Evolutionary conservation across 2,329 filamentous ascomycete genomes (phyloP), one percentile per base, ranked within the genome.

Genomic region (Colletotrichum australisinense): DNA sequence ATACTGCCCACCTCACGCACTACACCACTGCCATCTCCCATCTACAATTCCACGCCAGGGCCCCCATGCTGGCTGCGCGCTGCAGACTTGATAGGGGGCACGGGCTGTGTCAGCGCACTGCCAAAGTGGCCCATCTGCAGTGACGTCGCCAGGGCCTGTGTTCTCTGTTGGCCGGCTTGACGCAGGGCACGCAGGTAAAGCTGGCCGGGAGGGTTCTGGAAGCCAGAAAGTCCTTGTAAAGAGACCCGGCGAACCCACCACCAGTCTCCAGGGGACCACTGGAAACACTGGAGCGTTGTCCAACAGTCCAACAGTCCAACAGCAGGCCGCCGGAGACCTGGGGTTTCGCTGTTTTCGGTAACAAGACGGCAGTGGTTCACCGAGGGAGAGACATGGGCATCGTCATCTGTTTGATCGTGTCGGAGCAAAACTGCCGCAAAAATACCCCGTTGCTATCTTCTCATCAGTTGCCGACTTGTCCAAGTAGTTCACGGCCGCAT

Each of bases 221-320:
- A 69, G 35, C 49, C 52, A 30, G 35, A 56, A 14, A 42, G n/a
- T 38, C 58, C 52, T 60, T 49, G 35, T 19, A 30, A 32, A 11
- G 12, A 53, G 46, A 46, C 49, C 16, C 19, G 3, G 49, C 19
- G 11, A 68, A 9, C 24, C 67, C 26, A 16, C 38, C 38, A 6
- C 38, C 38, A 42, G 38, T 4, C 11, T 14, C 52, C 24, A 42
- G 52, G 38, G 70, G 55, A 53, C 66, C 66, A 57, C 63, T 56
- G 55, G 63, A 71, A 71, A 71, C 70, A 73, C 67, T 67, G 63
- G 56, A 67, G 63, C 63, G 57, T 55, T 55, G 30, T 49, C 60
- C 70, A 65, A 49, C 60, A 65, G 42, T 49, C 60, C 70, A 65
- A 49, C 60, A 65, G 42, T 49, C 67, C 70, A 70, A 52, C 67